These are phyloP conservation scores for Carex kokanica DNA, from an alignment of 176 grass and related monocot species.

Conservation along the genomic window DNA sequence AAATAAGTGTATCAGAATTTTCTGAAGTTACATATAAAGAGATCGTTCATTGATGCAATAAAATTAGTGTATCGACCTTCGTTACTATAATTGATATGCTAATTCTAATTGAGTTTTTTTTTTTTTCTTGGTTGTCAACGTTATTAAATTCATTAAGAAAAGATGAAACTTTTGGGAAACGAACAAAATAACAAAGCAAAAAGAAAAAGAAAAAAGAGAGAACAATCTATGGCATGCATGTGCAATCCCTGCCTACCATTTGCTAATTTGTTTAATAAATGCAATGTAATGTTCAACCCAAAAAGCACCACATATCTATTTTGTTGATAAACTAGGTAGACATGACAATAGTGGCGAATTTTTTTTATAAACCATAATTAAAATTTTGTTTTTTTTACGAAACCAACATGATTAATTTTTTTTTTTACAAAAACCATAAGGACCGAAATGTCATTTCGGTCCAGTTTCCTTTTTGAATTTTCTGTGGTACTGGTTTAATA, in stretches of 20 bases:
- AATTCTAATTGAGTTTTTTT: not conserved
- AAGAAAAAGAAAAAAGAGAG: not conserved
- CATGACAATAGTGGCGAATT: too few species aligned
- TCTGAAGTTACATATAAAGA: too few species aligned
- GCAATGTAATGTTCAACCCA: constrained; percentile 25
- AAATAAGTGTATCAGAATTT: too few species aligned
- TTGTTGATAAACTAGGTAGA: not conserved
- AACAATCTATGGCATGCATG: not conserved
- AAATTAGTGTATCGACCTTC: too few species aligned
- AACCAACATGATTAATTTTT: too few species aligned
- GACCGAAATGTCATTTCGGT: too few species aligned
- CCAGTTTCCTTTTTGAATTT: too few species aligned
- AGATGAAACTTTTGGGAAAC: not conserved
- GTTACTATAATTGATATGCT: not conserved
- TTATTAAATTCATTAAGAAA: not conserved
- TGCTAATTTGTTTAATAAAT: constrained; percentile 3
- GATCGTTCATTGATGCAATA: too few species aligned
- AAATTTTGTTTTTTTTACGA: too few species aligned
- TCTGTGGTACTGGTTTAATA: too few species aligned
- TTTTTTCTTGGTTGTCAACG: not conserved
- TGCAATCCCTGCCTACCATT: constrained; percentile 11
- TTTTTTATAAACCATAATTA: too few species aligned
- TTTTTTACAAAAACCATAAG: too few species aligned
- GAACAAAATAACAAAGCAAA: not conserved
- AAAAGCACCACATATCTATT: not conserved